Evolutionary conservation across 805 yeast species (phyloP).

Genomic region (Wickerhamomyces bisporus): DNA sequence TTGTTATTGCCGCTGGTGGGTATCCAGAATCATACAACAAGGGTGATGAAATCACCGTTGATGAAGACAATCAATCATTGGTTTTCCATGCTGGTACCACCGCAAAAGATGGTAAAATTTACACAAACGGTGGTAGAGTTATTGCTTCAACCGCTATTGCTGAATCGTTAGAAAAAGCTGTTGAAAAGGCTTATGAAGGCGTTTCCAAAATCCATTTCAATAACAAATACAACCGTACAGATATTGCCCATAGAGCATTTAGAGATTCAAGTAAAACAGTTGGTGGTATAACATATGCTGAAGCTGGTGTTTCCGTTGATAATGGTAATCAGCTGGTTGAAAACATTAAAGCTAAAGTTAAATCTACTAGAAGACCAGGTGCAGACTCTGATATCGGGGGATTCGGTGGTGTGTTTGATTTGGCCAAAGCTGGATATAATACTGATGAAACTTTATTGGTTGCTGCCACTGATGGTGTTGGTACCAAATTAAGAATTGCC

Average conservation of each 20-base stretch:
- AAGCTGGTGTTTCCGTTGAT: conserved; percentile 97
- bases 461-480: conserved; percentile 99
- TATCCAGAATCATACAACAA: conserved; percentile 85
- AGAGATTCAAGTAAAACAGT: conserved; percentile 37
- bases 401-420: conserved; percentile 94
- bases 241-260: conserved; percentile 96
- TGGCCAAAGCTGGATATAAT: conserved; percentile 78
- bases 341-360: conserved; percentile 83
- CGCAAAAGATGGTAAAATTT: conserved; percentile 48
- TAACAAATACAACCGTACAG: conserved; percentile 80
- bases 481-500: conserved; percentile 93
- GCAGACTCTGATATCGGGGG: conserved; percentile 99
- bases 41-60: conserved; percentile 77
- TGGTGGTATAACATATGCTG: conserved; percentile 75
- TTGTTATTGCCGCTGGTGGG: conserved; percentile 95
- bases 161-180: conserved; percentile 68
- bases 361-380: conserved; percentile 90
- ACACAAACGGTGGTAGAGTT: conserved; percentile 95
- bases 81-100: conserved; percentile 98
- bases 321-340: conserved; percentile 89
- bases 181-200: conserved; percentile 80
- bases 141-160: conserved; percentile 92
- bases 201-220: conserved; percentile 69
- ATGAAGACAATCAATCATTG: conserved; percentile 45
- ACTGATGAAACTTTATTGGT: conserved; percentile 78